Conservation (phyloP, 176 grass and related monocot genomes). For the Bolboschoenus planiculmis region DNA sequence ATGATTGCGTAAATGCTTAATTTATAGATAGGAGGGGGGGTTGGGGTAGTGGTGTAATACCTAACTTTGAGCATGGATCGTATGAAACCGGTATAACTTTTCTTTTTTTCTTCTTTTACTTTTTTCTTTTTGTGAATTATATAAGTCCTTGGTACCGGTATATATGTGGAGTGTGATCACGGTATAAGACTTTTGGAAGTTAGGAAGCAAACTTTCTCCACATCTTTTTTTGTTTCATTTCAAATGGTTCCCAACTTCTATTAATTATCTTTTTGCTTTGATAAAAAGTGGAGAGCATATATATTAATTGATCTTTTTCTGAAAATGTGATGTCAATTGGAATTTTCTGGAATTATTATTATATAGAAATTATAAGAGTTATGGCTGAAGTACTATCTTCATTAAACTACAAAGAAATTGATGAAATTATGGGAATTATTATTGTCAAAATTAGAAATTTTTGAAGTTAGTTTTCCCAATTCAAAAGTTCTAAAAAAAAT, state of each 20-base stretch:
- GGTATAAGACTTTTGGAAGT: slow-evolving; percentile 9
- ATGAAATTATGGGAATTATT: too few species aligned
- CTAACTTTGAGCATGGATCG: slow-evolving; percentile 7
- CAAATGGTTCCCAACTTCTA: background rate
- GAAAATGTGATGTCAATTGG: too few species aligned
- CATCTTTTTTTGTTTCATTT: background rate
- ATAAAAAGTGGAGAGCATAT: too few species aligned
- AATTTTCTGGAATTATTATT: too few species aligned
- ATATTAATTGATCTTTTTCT: too few species aligned
- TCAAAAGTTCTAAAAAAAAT: too few species aligned
- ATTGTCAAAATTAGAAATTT: too few species aligned
- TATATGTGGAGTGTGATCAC: slow-evolving; percentile 1
- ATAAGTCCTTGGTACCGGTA: background rate
- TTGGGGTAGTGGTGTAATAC: background rate
- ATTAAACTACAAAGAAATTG: too few species aligned
- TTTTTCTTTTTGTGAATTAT: background rate
- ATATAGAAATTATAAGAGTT: too few species aligned
- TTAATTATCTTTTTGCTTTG: background rate
- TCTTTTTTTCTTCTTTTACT: background rate
- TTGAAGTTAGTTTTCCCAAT: too few species aligned
- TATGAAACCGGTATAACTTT: background rate
- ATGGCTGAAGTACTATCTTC: too few species aligned
- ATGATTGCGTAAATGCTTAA: background rate
- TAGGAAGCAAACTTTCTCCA: slow-evolving; percentile 2
- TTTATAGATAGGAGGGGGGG: background rate